These are phyloP conservation scores for Symbiotaphrina buchneri DNA, from an alignment of 495 filamentous ascomycete genomes.

Conservation along the genomic window DNA sequence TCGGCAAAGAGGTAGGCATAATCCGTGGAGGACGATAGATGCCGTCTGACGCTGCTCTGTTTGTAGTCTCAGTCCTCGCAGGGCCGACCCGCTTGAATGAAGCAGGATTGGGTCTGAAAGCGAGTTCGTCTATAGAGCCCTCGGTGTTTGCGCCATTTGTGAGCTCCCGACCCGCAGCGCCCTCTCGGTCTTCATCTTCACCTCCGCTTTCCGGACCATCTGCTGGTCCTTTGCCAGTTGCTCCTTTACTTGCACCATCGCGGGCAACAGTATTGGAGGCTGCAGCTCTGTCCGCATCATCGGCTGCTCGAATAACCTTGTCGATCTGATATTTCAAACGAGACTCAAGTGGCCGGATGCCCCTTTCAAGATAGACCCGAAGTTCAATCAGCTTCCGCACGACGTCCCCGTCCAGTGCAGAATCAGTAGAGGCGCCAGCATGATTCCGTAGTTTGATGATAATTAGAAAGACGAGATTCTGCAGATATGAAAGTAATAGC, in stretches of 20 bases:
- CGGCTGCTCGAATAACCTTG: constrained; percentile 69
- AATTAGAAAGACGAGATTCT: constrained; percentile 79
- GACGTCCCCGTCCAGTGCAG: constrained; percentile 17
- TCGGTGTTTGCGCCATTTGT: not conserved
- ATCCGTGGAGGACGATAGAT: constrained; percentile 76
- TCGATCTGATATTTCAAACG: constrained; percentile 75
- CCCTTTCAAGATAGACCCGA: constrained; percentile 72
- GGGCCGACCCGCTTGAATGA: constrained; percentile 24
- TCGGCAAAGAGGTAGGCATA: constrained; percentile 42
- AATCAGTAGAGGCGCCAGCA: not conserved
- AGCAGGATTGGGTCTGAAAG: constrained; percentile 41
- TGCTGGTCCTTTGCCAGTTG: constrained; percentile 9
- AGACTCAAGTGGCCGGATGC: constrained; percentile 70
- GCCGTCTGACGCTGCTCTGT: constrained; percentile 19
- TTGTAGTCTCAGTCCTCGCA: constrained; percentile 14
- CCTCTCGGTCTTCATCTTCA: constrained; percentile 11
- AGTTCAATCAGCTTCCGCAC: constrained; percentile 70
- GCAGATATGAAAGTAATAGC: constrained; percentile 81
- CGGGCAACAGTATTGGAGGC: constrained; percentile 9
- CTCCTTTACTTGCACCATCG: constrained; percentile 3
- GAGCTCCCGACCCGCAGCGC: constrained; percentile 10
- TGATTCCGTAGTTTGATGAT: constrained; percentile 54
- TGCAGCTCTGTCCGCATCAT: constrained; percentile 30
- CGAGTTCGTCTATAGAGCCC: constrained; percentile 27
- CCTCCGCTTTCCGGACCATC: constrained; percentile 10